Conservation (phyloP, 805 yeast species). For the Hagleromyces aurorensis region DNA sequence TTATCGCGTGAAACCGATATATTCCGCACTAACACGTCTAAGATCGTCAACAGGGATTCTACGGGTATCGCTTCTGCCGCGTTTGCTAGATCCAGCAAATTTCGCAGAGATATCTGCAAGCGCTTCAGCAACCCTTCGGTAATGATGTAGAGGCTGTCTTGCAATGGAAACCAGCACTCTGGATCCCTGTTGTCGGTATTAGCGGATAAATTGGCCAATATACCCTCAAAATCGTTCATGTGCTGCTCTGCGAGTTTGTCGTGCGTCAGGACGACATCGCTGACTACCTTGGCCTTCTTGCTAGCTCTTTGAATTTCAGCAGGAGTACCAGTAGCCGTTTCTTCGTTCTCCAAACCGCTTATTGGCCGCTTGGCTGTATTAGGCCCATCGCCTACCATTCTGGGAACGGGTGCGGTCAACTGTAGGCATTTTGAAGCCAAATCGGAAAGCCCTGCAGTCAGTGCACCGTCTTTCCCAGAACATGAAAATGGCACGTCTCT, state of each 20-base stretch:
- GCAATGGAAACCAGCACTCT: conserved; percentile 16
- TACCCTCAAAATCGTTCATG: conserved; percentile 13
- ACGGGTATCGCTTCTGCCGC: conserved; percentile 7
- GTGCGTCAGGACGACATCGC: conserved; percentile 20
- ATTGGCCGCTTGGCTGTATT: conserved; percentile 4
- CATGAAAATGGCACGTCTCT: conserved; percentile 11
- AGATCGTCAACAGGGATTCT: conserved; percentile 9
- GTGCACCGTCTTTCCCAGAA: conserved; percentile 1
- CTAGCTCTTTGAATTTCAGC: conserved; percentile 1
- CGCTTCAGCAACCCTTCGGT: conserved; percentile 13
- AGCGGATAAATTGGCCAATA: conserved; percentile 7
- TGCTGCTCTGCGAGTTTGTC: conserved; percentile 16
- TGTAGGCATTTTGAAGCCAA: conserved; percentile 15
- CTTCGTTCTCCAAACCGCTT: conserved; percentile 4
- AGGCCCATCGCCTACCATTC: not conserved
- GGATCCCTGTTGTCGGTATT: conserved; percentile 4
- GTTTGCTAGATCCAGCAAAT: conserved; percentile 11
- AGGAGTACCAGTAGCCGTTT: not conserved
- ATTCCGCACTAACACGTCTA: conserved; percentile 16
- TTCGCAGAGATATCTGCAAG: conserved; percentile 14
- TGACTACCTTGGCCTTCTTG: conserved; percentile 15
- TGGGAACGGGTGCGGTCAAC: not conserved
- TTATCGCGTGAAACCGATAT: conserved; percentile 9
- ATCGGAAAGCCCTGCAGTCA: conserved; percentile 20
- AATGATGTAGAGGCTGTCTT: conserved; percentile 8